Base-by-base conservation (phyloP, 2,329 filamentous ascomycete genomes). In the Fusarium guadeloupense region DNA sequence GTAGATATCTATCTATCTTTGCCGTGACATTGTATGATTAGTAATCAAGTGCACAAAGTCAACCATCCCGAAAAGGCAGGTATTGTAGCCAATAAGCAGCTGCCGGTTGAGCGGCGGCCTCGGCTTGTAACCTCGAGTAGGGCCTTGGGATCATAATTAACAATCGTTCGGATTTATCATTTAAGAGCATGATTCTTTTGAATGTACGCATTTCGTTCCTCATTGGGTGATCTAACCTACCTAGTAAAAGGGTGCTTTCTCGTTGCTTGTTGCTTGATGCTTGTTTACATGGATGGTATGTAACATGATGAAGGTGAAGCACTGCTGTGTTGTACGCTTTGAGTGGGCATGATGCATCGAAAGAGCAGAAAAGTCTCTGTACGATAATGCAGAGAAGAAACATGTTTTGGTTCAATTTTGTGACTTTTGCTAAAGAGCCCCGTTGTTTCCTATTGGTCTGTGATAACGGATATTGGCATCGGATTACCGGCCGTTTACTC, bases 41-140 rank as follows among this genome's bases (percentile, higher is more conserved):
- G 54, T 17, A 46, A 20, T 13, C n/a, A n/a, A n/a, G n/a, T n/a
- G n/a, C n/a, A n/a, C 42, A 30, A 13, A 46, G 35, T 37, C 19
- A 17, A 31, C 49, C 57, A 7, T 41, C 59, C 65, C 44, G 54
- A 62, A 57, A n/a, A 31, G 65, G 64, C 41, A 66, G 53, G 40
- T 40, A 39, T 30, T 30, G 28, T 34, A 21, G 38, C 62, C 62
- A 67, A 68, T 67, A 39, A 62, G 52, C 54, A 28, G 31, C 28
- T 43, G 30, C 39, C 33, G 45, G 50, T 40, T 43, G 40, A 41
- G 46, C 38, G 42, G 46, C 38, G 40, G 40, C 54, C 41, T 64
- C 42, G 46, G 59, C 30, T 56, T 59, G 40, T 40, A 67, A 54
- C 26, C 12, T 21, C 9, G 17, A 9, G 35, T n/a, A 23, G 19